Base-by-base conservation (phyloP, 805 yeast genomes). In the Saturnispora ahearnii region DNA sequence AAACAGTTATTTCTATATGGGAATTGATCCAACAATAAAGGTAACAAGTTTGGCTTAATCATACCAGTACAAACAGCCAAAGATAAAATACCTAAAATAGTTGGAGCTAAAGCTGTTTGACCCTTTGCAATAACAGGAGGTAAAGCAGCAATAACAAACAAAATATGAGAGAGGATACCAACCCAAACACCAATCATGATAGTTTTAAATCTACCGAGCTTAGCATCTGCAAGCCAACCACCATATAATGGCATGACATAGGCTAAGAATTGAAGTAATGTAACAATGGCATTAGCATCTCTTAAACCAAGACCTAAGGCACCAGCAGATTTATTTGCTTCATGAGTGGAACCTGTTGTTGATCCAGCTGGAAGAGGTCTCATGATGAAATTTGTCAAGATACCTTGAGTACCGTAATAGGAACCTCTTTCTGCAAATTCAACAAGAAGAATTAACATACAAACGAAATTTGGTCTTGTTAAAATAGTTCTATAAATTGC, bases 1-100 rank as follows among this genome's bases (percentile, higher is more conserved):
- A 87, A 78, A 46, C 74, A 78, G 54, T 79, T 83, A 56, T 75
- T 73, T 51, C 76, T 70, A 62, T 79, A 76, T 42, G 82, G 81
- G 61, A 77, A 80, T 67, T 82, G 88, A 59, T 82, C 87, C 64
- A 73, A 63, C 46, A 74, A 60, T 45, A 74, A 62, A 7, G 79
- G 79, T 50, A 73, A 65, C 51, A 77, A 69, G 57, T 77, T 77
- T 51, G 81, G 78, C 57, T 77, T 77, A 56, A 77, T 74, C 51
- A 74, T 70, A 56, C 82, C 81, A 36, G 81, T 74, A 54, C 80
- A 79, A 22, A 62, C 50, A 44, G 73, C 67, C 57, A 73, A 64
- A n/a, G 71, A 59, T 9, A 72, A 11, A 45, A 73, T 69, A 36
- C 66, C 75, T 44, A 75, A 60, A 46, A 68, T 60, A 33, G 74